Base-by-base conservation (phyloP, 768 basidiomycete genomes). In the Mrakia gelida region DNA sequence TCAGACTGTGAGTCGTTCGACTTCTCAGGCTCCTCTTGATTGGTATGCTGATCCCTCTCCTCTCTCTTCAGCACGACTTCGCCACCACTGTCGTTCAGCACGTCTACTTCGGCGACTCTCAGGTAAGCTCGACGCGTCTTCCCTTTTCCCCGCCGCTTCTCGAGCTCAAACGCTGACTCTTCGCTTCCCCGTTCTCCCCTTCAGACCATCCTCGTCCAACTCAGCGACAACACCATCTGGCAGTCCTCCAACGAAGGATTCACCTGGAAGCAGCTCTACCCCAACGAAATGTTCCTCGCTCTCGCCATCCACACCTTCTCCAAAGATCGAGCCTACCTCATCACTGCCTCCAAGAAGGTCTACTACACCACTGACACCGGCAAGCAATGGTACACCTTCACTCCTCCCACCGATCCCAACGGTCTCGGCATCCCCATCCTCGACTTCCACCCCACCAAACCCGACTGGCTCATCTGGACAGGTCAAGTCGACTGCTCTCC, bases 161-260 rank as follows among this genome's bases (percentile, higher is more conserved):
- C 18, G n/a, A 16, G 3, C 11, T 34, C 30, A 71, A 45, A 34
- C 21, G 23, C 28, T 52, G 23, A 74, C 79, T 7, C 54, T 23
- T 56, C 18, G 13, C 59, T 59, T 56, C 59, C 4, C n/a, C 45
- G 0, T 16, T 15, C 18, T 52, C 49, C 4, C 15, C 16, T 21
- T 0, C 81, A 93, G 89, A 95, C 94, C 0, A 88, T 98, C 75
- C 88, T 99, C 45, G 90, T 93, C 59, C 91, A 92, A 9, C 88
- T 97, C 4, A 83, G 84, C 1, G 94, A 98, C 82, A 84, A 89
- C 79, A 87, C 89, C 0, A 87, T 98, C 75, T 98, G 94, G 94
- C 95, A 98, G 86, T 97, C 94, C 0, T 90, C 89, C 81, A 98
- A 95, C 82, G 95, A 99, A 84, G 97, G 96, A 0, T 94, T 93